Base-by-base conservation (phyloP, 495 filamentous ascomycete species). In the Aspergillus funiculosus region DNA sequence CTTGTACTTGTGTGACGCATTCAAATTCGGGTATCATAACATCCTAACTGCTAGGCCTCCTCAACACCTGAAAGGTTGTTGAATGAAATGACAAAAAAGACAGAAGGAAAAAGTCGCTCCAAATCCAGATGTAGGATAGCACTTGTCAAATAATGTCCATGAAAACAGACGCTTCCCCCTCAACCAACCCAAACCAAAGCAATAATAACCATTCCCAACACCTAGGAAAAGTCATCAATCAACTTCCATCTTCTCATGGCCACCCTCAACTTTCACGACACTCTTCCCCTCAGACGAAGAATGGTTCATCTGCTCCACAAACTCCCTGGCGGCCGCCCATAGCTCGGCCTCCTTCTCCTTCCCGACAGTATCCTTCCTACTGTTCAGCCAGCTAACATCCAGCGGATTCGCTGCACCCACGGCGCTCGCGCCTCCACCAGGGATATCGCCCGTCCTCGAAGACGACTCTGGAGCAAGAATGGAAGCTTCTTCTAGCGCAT, bases 341-440 rank as follows among this genome's bases (percentile, higher is more conserved):
- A 92, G 57, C 66, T 92, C 87, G 9, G 75, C 75, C 59, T 92
- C 86, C 73, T 85, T 87, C 46, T 85, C 81, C 55, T 77, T 81
- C 30, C 81, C 85, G 11, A 90, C 81, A 22, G 79, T 81, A 51
- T 84, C 81, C 47, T 82, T 84, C 46, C 86, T 77, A 63, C 83
- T 85, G 55, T 95, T 95, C 56, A 95, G 66, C 79, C 81, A 84
- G 39, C 88, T 87, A 10, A 92, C 79, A 62, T 95, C 89, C 34
- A 91, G 64, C 13, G 64, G 63, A 37, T 68, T 65, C 8, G 53
- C 56, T 2, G 52, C 57, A 14, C 54, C 49, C 1, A 53, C 45
- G 4, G 46, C 51, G 3, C 50, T 54, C 22, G 52, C 54, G 21
- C 43, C 58, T 11, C 57, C 48, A 31, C 43, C 50, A 14, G 53